phyloP scores from a whole-genome alignment of 2,329 filamentous ascomycete genomes.

The Didymella pinodella region DNA sequence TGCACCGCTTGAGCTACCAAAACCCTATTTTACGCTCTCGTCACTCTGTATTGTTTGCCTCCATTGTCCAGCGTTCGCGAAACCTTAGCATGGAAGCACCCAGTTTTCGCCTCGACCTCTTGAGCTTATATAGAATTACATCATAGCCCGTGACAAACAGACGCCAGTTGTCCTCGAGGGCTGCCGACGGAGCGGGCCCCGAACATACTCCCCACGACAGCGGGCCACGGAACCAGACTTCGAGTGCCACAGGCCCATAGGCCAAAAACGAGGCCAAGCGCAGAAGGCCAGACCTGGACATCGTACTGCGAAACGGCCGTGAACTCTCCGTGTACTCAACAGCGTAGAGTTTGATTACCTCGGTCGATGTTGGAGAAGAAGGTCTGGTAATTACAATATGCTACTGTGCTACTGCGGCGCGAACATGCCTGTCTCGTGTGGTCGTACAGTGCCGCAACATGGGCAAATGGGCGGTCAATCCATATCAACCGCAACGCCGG shows the following conservation, averaged over 20 bases:
- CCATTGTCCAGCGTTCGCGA: conserved; percentile 3
- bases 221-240: conserved; percentile 8
- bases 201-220: background rate
- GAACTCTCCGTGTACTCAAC: background rate
- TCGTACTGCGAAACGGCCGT: background rate
- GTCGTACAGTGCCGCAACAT: background rate
- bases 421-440: conserved; percentile 1
- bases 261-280: background rate
- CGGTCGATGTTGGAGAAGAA: background rate
- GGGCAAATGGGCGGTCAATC: conserved; percentile 16
- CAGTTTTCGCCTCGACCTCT: background rate
- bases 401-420: conserved; percentile 2
- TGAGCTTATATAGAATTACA: conserved; percentile 1
- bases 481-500: conserved; percentile 50
- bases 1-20: background rate
- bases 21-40: conserved; percentile 1
- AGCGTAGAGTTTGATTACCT: background rate
- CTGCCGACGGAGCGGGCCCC: conserved; percentile 8
- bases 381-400: conserved; percentile 5
- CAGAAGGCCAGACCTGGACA: background rate
- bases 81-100: background rate
- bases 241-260: background rate
- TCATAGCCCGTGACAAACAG: conserved; percentile 7
- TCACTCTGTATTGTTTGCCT: background rate
- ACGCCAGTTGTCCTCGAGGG: background rate